Evolutionary conservation across 495 filamentous ascomycete genomes (phyloP).

Genomic region (Podospora pseudoanserina): DNA sequence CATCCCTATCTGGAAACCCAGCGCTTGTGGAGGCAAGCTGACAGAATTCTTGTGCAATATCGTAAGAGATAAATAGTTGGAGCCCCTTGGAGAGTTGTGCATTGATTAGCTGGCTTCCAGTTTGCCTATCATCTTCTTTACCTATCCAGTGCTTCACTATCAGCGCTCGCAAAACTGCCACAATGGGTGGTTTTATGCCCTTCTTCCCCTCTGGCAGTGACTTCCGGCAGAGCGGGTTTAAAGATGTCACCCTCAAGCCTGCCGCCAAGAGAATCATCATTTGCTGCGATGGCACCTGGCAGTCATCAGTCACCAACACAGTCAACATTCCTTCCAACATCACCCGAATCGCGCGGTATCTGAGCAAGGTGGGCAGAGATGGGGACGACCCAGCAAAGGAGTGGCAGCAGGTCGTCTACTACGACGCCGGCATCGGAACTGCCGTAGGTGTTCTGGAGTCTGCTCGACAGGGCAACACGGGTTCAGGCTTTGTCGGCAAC

Average conservation of each 20-base stretch:
- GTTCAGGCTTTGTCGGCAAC: constrained; percentile 22
- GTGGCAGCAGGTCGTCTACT: constrained; percentile 26
- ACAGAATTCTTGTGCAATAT: neutral
- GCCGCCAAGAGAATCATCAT: constrained; percentile 21
- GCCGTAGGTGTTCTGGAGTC: neutral
- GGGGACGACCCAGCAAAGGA: neutral
- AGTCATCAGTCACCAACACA: constrained; percentile 11
- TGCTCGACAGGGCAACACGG: neutral
- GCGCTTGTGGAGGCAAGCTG: neutral
- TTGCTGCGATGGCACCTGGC: constrained; percentile 27
- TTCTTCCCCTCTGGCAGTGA: neutral
- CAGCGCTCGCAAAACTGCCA: neutral
- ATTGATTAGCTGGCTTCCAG: no score
- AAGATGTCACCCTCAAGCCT: constrained; percentile 5
- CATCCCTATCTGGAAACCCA: neutral
- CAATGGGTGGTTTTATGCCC: neutral
- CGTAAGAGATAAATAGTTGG: neutral
- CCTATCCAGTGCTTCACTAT: neutral
- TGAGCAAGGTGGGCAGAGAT: neutral
- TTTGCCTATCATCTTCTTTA: neutral
- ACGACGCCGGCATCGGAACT: constrained; percentile 17
- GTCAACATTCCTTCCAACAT: constrained; percentile 21
- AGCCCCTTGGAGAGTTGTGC: no score
- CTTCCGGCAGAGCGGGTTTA: constrained; percentile 9
- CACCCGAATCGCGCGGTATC: constrained; percentile 11